These are phyloP conservation scores for Thyridium curvatum DNA, from an alignment of 2,329 filamentous ascomycete species.

Conservation along the genomic window DNA sequence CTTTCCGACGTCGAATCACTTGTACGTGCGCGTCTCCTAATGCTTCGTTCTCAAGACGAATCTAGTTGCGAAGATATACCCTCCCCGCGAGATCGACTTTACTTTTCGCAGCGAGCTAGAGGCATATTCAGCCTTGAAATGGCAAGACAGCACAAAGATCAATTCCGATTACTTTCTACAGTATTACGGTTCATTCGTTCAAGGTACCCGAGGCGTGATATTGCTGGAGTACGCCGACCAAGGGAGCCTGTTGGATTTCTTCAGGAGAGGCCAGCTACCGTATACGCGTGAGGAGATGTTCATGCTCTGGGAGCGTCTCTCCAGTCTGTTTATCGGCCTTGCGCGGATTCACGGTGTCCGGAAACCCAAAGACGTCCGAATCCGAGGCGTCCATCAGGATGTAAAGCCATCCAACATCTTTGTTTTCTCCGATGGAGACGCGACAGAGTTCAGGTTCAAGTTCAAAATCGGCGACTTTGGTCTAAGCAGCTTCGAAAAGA, in stretches of 20 bases:
- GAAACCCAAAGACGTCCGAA: neutral
- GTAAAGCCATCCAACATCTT: slow-evolving; percentile 2
- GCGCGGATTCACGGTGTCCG: neutral
- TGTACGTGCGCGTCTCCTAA: too few species aligned
- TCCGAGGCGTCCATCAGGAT: neutral
- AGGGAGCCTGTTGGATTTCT: slow-evolving; percentile 1
- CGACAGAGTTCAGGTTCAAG: neutral
- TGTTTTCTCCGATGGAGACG: neutral
- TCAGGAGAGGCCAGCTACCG: neutral
- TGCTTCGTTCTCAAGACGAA: too few species aligned
- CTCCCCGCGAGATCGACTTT: too few species aligned
- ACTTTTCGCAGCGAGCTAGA: too few species aligned
- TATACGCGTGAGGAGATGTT: neutral
- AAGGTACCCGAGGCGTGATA: neutral
- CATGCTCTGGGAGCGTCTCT: neutral
- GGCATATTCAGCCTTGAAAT: too few species aligned
- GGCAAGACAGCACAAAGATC: too few species aligned
- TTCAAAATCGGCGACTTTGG: slow-evolving; percentile 2
- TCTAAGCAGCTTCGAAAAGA: slow-evolving; percentile 1
- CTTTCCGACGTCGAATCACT: too few species aligned
- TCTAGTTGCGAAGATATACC: too few species aligned
- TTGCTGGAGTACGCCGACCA: slow-evolving; percentile 2
- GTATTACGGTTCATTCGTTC: neutral
- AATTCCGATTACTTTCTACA: neutral
- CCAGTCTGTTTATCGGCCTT: neutral